Base-by-base conservation (phyloP, 805 yeast species). In the Metahyphopichia silvanorum region DNA sequence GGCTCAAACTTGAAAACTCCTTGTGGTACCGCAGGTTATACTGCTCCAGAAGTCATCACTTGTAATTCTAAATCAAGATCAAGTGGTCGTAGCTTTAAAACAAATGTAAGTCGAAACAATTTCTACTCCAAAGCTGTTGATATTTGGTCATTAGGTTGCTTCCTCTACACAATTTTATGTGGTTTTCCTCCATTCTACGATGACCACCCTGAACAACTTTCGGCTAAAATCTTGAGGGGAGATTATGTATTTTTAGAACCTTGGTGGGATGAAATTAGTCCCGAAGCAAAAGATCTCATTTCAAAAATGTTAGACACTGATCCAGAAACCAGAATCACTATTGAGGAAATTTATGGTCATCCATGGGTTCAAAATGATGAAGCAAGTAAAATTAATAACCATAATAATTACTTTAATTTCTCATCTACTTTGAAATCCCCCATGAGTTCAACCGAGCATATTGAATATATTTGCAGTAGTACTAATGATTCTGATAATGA, bases 241-340 rank as follows among this genome's bases (percentile, higher is more conserved):
- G 80, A 83, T 35, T 85, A 73, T 55, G 74, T 76, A n/a, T 85
- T 83, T 52, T 63, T 85, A 33, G 63, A 74, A 38, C 95, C 95
- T 2, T 85, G 95, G 95, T 85, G 93, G 86, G 93, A 84, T 57
- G 94, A 85, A 52, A 81, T 85, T 21, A 71, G 82, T 31, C 58
- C 53, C 24, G 86, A 79, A 22, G 89, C 88, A 17, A 85, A 83
- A 49, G 72, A 73, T 45, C 71, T 85, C 46, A 85, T 85, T 10
- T 58, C 73, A 4, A 77, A 74, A 46, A 66, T 85, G 55, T 63
- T 85, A 41, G 79, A 81, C 17, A 82, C 82, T 11, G 78, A 85
- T 52, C 89, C 93, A 1, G 64, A 66, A 9, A 71, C 70, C 33
- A 67, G 95, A 46, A 82, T 80, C 42, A 75, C 84, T 2, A 72